phyloP scores from a whole-genome alignment of 208 protist genomes.

The Leishmania mexicana region DNA sequence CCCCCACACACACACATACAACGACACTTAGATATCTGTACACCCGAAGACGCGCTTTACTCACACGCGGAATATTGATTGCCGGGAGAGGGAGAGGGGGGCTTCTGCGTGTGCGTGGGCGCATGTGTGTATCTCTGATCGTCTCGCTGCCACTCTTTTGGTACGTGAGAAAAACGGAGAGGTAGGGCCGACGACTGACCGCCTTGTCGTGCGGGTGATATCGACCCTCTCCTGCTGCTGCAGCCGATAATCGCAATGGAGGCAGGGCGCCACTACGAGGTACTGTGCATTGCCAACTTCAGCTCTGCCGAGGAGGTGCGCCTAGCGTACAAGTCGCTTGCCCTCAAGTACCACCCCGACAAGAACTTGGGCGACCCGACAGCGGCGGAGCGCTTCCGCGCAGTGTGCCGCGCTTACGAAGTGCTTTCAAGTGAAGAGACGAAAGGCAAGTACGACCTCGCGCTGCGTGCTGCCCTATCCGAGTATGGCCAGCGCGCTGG shows the following conservation, averaged over 20 bases:
- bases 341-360: constrained; percentile 96
- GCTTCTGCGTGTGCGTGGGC: neutral
- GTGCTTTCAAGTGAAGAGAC: constrained; percentile 94
- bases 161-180: neutral
- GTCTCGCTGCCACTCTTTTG: neutral
- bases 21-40: neutral
- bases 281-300: constrained; percentile 85
- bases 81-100: neutral
- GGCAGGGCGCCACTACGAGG: constrained; percentile 74
- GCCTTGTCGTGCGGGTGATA: neutral
- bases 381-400: constrained; percentile 85
- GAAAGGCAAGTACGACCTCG: constrained; percentile 95
- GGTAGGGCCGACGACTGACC: neutral
- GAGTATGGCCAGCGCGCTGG: constrained; percentile 5
- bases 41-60: neutral
- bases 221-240: neutral
- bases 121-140: neutral
- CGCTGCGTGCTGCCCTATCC: constrained; percentile 58
- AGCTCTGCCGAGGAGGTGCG: constrained; percentile 90
- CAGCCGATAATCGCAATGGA: neutral
- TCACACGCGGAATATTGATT: neutral
- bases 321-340: constrained; percentile 92
- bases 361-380: constrained; percentile 88
- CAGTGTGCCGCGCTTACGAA: constrained; percentile 96
- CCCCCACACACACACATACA: neutral